Conservation (phyloP, 768 basidiomycete species). For the Trametes cingulata region DNA sequence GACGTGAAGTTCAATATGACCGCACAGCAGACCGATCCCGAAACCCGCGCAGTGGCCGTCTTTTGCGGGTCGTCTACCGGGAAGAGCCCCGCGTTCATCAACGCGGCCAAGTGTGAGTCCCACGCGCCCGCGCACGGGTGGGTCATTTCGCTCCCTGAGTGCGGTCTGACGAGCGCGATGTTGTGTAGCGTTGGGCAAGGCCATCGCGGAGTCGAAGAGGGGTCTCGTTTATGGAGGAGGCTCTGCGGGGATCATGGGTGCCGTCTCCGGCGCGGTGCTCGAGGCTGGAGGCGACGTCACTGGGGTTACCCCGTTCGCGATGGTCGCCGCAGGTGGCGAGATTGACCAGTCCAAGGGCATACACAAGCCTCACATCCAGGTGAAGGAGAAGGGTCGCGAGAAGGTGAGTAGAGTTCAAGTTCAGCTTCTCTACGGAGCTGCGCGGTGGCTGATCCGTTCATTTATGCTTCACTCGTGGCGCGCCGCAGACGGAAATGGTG, state of each 20-base stretch:
- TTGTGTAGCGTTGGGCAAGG: conserved; percentile 65
- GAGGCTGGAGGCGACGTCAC: conserved; percentile 70
- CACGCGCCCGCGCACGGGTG: background rate
- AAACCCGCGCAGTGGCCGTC: conserved; percentile 59
- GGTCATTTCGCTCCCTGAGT: no score
- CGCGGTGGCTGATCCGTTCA: background rate
- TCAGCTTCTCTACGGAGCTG: background rate
- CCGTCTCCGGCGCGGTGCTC: conserved; percentile 65
- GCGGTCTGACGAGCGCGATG: background rate
- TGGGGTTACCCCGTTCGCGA: conserved; percentile 79
- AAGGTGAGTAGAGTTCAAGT: conserved; percentile 33
- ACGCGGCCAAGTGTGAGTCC: conserved; percentile 70
- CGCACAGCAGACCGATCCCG: conserved; percentile 5
- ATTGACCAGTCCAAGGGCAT: conserved; percentile 43
- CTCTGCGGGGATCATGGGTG: conserved; percentile 81
- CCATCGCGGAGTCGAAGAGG: conserved; percentile 59
- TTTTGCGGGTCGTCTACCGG: conserved; percentile 84
- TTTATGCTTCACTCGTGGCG: background rate
- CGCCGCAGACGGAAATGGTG: conserved; percentile 3
- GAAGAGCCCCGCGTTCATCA: conserved; percentile 55
- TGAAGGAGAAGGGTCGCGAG: conserved; percentile 37
- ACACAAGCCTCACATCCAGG: conserved; percentile 22
- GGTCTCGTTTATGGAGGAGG: conserved; percentile 90
- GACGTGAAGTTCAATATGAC: conserved; percentile 13
- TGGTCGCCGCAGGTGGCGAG: conserved; percentile 67